A percentile compares a stretch with the other conserved stretches of the same genome.
phyloP scores from a whole-genome alignment of 352 stramenopile species.

The Phytophthora tentaculata region DNA sequence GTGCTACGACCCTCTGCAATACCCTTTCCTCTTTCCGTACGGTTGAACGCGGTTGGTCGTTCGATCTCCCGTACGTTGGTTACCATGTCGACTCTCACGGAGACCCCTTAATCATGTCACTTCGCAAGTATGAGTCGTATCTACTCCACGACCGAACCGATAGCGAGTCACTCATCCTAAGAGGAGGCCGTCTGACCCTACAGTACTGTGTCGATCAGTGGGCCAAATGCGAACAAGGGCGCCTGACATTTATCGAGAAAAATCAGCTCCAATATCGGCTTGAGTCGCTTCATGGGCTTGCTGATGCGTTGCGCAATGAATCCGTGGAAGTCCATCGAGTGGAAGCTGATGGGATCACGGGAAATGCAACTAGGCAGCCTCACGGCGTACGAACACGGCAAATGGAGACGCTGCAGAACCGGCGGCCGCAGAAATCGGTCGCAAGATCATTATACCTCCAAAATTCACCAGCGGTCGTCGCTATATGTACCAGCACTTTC shows the following conservation, averaged over 20 bases:
- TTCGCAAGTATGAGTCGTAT: conserved; percentile 8
- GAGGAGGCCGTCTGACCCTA: neutral
- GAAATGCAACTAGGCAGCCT: neutral
- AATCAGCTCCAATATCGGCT: neutral
- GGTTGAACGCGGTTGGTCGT: too few relatives aligned
- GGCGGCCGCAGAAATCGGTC: neutral
- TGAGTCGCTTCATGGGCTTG: neutral
- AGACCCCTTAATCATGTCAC: too few relatives aligned
- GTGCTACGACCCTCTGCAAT: too few relatives aligned
- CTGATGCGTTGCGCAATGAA: neutral
- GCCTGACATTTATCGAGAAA: neutral
- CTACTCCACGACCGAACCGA: conserved; percentile 1
- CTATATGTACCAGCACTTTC: neutral
- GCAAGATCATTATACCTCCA: neutral
- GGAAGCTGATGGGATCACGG: neutral
- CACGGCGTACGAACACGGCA: neutral
- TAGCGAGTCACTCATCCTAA: too few relatives aligned
- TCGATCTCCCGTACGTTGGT: too few relatives aligned
- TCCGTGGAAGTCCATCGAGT: neutral
- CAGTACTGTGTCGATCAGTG: conserved; percentile 16
- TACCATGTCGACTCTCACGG: too few relatives aligned
- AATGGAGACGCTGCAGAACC: neutral
- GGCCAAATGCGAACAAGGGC: conserved; percentile 12
- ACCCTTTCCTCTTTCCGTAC: too few relatives aligned
- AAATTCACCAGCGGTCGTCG: neutral